phyloP scores from a whole-genome alignment of 805 yeast genomes.

The Candida vartiovaarae region DNA sequence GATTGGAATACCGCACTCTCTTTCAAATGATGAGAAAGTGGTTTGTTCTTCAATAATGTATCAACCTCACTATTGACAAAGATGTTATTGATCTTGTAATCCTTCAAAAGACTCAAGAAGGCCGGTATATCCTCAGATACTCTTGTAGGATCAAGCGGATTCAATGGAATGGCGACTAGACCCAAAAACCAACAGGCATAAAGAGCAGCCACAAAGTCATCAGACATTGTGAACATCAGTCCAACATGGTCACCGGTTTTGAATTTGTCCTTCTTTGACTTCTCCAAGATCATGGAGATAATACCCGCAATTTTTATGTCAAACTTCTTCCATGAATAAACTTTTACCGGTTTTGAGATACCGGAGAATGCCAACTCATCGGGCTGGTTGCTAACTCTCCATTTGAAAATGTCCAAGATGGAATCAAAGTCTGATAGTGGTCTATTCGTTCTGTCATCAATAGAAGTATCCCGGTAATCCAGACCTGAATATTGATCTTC shows the following conservation, averaged over 20 bases:
- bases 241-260: slow-evolving; percentile 68
- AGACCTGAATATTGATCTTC: slow-evolving; percentile 75
- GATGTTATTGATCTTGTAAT: slow-evolving; percentile 63
- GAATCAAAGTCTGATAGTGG: slow-evolving; percentile 66
- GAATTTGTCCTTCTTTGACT: slow-evolving; percentile 58
- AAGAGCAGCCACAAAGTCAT: slow-evolving; percentile 76
- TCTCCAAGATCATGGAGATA: slow-evolving; percentile 62
- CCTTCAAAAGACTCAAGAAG: slow-evolving; percentile 56
- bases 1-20: slow-evolving; percentile 28
- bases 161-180: slow-evolving; percentile 66
- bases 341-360: slow-evolving; percentile 36
- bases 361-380: slow-evolving; percentile 72
- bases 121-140: slow-evolving; percentile 69
- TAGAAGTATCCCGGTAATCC: slow-evolving; percentile 66
- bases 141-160: slow-evolving; percentile 60
- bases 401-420: slow-evolving; percentile 67
- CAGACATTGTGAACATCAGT: slow-evolving; percentile 79
- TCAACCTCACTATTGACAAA: slow-evolving; percentile 78
- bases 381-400: slow-evolving; percentile 66
- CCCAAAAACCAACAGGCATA: slow-evolving; percentile 86
- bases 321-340: slow-evolving; percentile 73
- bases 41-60: slow-evolving; percentile 57
- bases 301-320: slow-evolving; percentile 73
- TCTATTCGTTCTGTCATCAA: slow-evolving; percentile 74
- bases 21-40: slow-evolving; percentile 53